A percentile compares a stretch with the other conserved stretches of the same genome.
phyloP scores from a whole-genome alignment of 1,139 yeast species.

The Candida sanyaensis region DNA sequence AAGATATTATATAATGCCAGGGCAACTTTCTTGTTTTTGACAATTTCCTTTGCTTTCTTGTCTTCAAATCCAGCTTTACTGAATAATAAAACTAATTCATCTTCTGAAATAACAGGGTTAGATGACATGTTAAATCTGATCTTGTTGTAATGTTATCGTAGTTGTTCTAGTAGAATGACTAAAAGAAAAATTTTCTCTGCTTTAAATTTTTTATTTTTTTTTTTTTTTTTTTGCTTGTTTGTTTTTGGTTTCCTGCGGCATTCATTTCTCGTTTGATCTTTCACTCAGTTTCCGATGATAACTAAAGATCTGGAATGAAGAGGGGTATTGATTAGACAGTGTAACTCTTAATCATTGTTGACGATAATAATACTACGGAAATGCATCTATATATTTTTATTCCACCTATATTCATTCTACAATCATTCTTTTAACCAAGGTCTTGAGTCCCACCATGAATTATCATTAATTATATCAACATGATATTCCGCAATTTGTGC shows the following conservation, averaged over 20 bases:
- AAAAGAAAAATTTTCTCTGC: too few species aligned
- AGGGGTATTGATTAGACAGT: too few species aligned
- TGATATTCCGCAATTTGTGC: slow-evolving; percentile 50
- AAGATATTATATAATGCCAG: slow-evolving; percentile 64
- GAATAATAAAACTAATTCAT: slow-evolving; percentile 47
- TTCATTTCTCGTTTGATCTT: too few species aligned
- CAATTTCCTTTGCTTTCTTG: slow-evolving; percentile 68
- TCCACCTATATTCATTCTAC: too few species aligned
- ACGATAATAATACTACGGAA: too few species aligned
- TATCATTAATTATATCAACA: slow-evolving; percentile 57
- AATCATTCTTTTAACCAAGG: slow-evolving; percentile 29
- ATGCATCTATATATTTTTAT: too few species aligned
- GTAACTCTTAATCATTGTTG: too few species aligned
- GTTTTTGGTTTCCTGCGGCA: too few species aligned
- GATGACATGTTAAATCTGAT: background rate
- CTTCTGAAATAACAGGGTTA: slow-evolving; percentile 13
- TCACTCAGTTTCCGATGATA: too few species aligned
- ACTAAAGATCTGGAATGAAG: too few species aligned
- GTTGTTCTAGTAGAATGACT: background rate
- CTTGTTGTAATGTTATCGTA: too few species aligned
- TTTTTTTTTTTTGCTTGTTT: background rate
- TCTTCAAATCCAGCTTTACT: slow-evolving; percentile 69
- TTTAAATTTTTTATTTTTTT: background rate
- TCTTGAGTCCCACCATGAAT: slow-evolving; percentile 53
- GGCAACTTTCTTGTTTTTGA: slow-evolving; percentile 84